Evolutionary conservation across 2,329 filamentous ascomycete species (phyloP), one percentile per base, ranked within the genome.

Genomic region (Aspergillus cejpii): DNA sequence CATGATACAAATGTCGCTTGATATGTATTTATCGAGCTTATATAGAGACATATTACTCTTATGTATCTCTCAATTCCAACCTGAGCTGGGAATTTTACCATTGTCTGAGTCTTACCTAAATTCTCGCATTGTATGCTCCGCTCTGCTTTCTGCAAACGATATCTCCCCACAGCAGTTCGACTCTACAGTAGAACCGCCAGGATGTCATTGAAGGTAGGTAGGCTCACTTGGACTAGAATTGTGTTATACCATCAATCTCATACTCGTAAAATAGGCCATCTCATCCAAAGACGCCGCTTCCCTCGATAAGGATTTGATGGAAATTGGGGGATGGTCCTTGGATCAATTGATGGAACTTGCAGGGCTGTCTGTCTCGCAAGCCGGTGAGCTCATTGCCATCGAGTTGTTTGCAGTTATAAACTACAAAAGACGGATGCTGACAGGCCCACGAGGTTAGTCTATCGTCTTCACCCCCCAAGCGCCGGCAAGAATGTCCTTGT

Each of bases 291-390:
- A 88, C 52, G 92, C 92, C 0, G 84, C 87, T 0, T 85, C 87
- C 38, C 78, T 98, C 14, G 92, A 98, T 64, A 83, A 87, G 66
- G 91, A 98, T 64, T 82, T 98, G 50, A 97, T 98, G 90, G 79
- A 80, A 8, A 80, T 83, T 1, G 80, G 80, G 29, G 89, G 86
- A 6, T 98, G 95, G 70, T 94, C 88, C 8, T 79, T 98, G 44
- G 92, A 97, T 63, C 92, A 98, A 68, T 74, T 98, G 39, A 97
- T 98, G 92, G 92, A 97, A 64, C 73, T 98, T 6, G 92, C 92
- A 34, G 92, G 92, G 0, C 76, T 98, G 0, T 90, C 89, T 1
- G 89, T 97, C 20, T 91, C 91, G 10, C 89, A 97, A 74, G 89
- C 85, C 40, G 82, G 88, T 90, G 63, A 47, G 73, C 41, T 27